These are phyloP conservation scores for Lichenothelia convexa DNA, from an alignment of 495 filamentous ascomycete species.

Conservation along the genomic window DNA sequence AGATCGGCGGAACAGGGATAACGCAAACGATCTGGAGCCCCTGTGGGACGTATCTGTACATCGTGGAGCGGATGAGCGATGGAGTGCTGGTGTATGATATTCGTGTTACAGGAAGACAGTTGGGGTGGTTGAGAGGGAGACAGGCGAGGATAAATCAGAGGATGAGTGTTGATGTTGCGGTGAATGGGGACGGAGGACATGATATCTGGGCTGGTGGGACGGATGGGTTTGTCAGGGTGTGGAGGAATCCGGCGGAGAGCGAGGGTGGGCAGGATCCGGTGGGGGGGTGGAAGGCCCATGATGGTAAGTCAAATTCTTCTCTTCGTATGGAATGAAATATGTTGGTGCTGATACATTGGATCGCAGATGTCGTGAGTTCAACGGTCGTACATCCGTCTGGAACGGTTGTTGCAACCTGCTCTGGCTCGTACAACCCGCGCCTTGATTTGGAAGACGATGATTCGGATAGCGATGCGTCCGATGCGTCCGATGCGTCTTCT, in stretches of 20 bases:
- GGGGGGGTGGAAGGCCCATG: slow-evolving; percentile 17
- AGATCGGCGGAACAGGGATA: slow-evolving; percentile 47
- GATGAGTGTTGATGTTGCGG: slow-evolving; percentile 54
- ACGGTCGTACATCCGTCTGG: slow-evolving; percentile 48
- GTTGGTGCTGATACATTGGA: background rate
- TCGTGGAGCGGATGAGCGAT: slow-evolving; percentile 65
- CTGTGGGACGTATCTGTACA: slow-evolving; percentile 72
- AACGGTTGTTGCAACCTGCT: slow-evolving; percentile 54
- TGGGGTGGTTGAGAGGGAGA: slow-evolving; percentile 55
- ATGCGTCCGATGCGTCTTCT: background rate
- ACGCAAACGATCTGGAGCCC: slow-evolving; percentile 53
- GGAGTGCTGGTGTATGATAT: slow-evolving; percentile 72
- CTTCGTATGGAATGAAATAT: background rate
- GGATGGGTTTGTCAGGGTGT: slow-evolving; percentile 62
- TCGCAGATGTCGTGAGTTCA: slow-evolving; percentile 37
- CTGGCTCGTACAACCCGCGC: slow-evolving; percentile 25
- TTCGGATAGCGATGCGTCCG: background rate
- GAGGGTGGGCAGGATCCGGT: slow-evolving; percentile 22
- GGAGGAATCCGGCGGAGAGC: slow-evolving; percentile 35
- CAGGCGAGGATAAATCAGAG: slow-evolving; percentile 59
- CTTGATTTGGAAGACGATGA: background rate
- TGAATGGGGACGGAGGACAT: slow-evolving; percentile 31
- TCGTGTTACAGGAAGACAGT: slow-evolving; percentile 44
- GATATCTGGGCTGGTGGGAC: slow-evolving; percentile 73
- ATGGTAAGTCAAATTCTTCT: slow-evolving; percentile 10